A percentile compares a stretch with the other conserved stretches of the same genome.
Conservation (phyloP, 192 early-diverging fungal genomes). For the Entomortierella chlamydospora region DNA sequence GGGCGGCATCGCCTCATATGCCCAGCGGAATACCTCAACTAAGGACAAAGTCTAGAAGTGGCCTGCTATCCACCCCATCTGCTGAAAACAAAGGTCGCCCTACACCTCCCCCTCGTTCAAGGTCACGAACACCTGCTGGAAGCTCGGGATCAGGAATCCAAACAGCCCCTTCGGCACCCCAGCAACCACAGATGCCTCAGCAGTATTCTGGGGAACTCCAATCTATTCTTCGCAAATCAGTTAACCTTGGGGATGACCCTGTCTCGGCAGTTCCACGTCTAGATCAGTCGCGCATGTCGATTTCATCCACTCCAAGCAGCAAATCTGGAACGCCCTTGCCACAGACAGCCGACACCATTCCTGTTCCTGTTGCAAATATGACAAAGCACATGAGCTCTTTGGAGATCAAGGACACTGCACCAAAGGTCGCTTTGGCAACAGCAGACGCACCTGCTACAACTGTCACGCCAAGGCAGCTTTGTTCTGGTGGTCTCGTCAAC, state of each 20-base stretch:
- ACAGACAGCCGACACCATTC: slow-evolving; percentile 41
- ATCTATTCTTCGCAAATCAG: slow-evolving; percentile 47
- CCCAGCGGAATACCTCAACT: slow-evolving; percentile 49
- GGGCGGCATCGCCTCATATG: slow-evolving; percentile 43
- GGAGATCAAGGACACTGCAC: slow-evolving; percentile 24
- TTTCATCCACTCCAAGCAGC: slow-evolving; percentile 40
- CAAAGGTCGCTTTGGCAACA: slow-evolving; percentile 10
- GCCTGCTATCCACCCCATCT: slow-evolving; percentile 32
- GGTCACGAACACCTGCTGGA: slow-evolving; percentile 47
- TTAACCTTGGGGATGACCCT: slow-evolving; percentile 12
- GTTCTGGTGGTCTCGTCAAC: background rate
- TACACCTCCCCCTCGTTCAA: slow-evolving; percentile 37
- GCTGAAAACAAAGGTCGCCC: slow-evolving; percentile 34
- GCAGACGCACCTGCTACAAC: slow-evolving; percentile 5
- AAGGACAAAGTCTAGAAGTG: slow-evolving; percentile 52
- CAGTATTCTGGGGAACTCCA: slow-evolving; percentile 48
- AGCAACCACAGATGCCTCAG: slow-evolving; percentile 40
- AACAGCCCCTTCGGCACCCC: slow-evolving; percentile 6
- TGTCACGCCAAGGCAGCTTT: slow-evolving; percentile 10
- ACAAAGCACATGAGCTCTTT: slow-evolving; percentile 41
- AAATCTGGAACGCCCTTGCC: slow-evolving; percentile 43
- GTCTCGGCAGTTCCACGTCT: background rate
- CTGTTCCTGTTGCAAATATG: slow-evolving; percentile 36
- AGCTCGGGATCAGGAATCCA: slow-evolving; percentile 8
- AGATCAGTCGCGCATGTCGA: slow-evolving; percentile 22